Percentiles rank a stretch among this genome's conserved stretches.
These are phyloP conservation scores for Podila minutissima DNA, from an alignment of 192 early-diverging fungal genomes.

Conservation along the genomic window DNA sequence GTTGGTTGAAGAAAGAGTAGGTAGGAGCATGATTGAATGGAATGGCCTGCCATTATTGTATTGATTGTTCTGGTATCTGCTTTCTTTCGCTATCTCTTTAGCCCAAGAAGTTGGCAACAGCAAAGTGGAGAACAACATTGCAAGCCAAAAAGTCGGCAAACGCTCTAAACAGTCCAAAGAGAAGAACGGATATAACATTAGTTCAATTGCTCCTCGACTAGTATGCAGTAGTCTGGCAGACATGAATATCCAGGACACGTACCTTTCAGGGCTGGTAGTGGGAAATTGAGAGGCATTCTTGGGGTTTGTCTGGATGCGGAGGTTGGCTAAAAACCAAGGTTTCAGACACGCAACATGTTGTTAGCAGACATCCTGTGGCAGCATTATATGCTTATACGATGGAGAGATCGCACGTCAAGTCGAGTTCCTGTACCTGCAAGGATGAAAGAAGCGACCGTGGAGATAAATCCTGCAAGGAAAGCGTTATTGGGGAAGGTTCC, in stretches of 20 bases:
- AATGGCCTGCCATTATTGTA: slow-evolving; percentile 1
- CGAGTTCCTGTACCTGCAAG: slow-evolving; percentile 71
- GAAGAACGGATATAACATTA: neutral
- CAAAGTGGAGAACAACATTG: slow-evolving; percentile 86
- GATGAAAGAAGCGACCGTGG: slow-evolving; percentile 92
- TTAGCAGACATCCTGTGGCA: neutral
- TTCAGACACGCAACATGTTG: neutral
- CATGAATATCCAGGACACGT: neutral
- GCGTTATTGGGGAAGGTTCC: slow-evolving; percentile 99
- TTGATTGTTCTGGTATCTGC: neutral
- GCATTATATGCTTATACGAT: no score
- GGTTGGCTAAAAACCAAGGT: slow-evolving; percentile 69
- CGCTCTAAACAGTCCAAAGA: slow-evolving; percentile 66
- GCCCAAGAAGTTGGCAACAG: slow-evolving; percentile 93
- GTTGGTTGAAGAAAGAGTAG: no score
- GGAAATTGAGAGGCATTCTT: slow-evolving; percentile 76
- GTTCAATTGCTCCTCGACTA: no score
- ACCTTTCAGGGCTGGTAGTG: slow-evolving; percentile 84
- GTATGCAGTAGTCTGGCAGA: no score
- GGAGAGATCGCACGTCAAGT: neutral
- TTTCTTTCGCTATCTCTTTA: slow-evolving; percentile 52
- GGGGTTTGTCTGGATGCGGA: slow-evolving; percentile 94
- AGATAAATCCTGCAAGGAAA: slow-evolving; percentile 95
- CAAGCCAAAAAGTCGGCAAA: slow-evolving; percentile 95
- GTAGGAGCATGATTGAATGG: neutral